Conservation (phyloP, 202 grass and related monocot genomes). For the Brachypodium distachyon region DNA sequence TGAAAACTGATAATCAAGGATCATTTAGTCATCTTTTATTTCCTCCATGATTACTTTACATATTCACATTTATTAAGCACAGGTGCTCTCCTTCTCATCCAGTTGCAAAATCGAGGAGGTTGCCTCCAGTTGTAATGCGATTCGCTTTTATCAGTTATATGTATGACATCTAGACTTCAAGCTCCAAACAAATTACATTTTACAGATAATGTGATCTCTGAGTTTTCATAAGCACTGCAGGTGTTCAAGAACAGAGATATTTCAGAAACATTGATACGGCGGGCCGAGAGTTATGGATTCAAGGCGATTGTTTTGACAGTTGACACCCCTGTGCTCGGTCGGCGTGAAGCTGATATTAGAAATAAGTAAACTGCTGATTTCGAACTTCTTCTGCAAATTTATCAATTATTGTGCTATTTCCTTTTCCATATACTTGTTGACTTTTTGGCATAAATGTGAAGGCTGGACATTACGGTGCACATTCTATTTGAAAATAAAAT, state of each 20-base stretch:
- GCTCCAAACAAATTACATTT: neutral
- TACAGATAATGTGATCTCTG: neutral
- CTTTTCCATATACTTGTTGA: neutral
- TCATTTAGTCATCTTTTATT: neutral
- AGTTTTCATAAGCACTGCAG: conserved; percentile 22
- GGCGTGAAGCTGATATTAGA: conserved; percentile 73
- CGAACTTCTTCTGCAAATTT: neutral
- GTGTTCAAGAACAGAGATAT: conserved; percentile 68
- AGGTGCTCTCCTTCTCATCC: conserved; percentile 72
- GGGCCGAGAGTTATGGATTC: conserved; percentile 70
- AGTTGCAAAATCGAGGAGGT: conserved; percentile 78
- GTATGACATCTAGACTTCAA: conserved; percentile 28
- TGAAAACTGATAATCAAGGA: neutral
- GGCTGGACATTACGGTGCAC: neutral
- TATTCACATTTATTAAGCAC: neutral
- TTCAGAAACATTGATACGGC: conserved; percentile 44
- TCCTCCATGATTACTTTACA: neutral
- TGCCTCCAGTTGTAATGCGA: conserved; percentile 49
- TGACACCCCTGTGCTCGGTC: conserved; percentile 65
- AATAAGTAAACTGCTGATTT: conserved; percentile 47
- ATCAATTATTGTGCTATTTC: neutral
- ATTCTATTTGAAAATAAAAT: neutral
- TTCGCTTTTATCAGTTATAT: conserved; percentile 95
- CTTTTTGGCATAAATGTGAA: too few relatives aligned
- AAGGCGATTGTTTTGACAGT: conserved; percentile 89